phyloP scores from a whole-genome alignment of 495 filamentous ascomycete genomes.

The Hypoxylon rickii region DNA sequence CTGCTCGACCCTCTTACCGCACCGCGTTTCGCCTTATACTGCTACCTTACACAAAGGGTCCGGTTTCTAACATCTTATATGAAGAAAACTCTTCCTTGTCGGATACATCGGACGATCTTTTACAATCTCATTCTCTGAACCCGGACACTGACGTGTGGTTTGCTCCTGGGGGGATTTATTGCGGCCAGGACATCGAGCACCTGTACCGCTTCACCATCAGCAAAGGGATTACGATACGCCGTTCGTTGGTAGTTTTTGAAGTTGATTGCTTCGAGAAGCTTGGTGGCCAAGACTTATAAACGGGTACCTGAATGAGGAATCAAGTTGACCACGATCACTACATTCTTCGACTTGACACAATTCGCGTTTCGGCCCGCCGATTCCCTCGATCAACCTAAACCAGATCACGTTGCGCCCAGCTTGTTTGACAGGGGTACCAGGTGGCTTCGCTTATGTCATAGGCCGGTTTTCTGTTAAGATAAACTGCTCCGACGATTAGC shows the following conservation, averaged over 20 bases:
- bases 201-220: slow-evolving; percentile 7
- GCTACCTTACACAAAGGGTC: slow-evolving; percentile 4
- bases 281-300: neutral
- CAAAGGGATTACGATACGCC: slow-evolving; percentile 1
- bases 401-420: slow-evolving; percentile 1
- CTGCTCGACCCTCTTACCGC: slow-evolving; percentile 17
- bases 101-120: neutral
- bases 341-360: slow-evolving; percentile 18
- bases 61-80: slow-evolving; percentile 2
- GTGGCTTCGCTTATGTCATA: slow-evolving; percentile 1
- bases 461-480: neutral
- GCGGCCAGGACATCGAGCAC: no score
- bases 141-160: neutral
- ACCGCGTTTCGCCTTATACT: slow-evolving; percentile 16
- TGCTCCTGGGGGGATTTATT: neutral
- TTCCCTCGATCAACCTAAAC: slow-evolving; percentile 15
- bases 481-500: neutral
- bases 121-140: neutral
- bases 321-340: neutral
- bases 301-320: neutral
- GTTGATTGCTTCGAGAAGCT: neutral
- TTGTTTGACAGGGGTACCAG: slow-evolving; percentile 4
- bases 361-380: slow-evolving; percentile 26
- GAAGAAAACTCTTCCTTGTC: slow-evolving; percentile 6
- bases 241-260: neutral